Conservation (phyloP, 2,329 filamentous ascomycete species). For the Cercospora sp. region DNA sequence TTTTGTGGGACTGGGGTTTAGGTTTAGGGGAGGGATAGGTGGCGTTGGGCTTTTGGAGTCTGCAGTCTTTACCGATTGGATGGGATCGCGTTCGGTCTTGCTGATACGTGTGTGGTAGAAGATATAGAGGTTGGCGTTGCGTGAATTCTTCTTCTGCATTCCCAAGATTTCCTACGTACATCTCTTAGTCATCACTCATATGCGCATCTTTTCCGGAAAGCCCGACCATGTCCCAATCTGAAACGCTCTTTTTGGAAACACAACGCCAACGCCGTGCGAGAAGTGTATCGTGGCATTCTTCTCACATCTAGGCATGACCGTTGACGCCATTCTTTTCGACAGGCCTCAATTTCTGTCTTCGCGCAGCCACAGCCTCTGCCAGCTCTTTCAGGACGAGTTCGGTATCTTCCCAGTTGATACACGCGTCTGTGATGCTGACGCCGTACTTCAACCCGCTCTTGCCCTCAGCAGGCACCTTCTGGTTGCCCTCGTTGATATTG, state of each 20-base stretch:
- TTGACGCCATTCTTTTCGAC: conserved; percentile 35
- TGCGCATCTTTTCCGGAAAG: not conserved
- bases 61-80: no score
- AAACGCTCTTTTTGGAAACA: not conserved
- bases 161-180: not conserved
- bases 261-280: not conserved
- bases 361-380: conserved; percentile 75
- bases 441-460: conserved; percentile 85
- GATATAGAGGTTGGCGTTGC: not conserved
- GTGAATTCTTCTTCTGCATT: not conserved
- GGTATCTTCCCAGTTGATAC: conserved; percentile 92
- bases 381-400: conserved; percentile 74
- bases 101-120: not conserved
- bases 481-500: conserved; percentile 89
- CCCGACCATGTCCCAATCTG: not conserved
- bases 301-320: conserved; percentile 23
- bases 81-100: not conserved
- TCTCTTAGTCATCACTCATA: not conserved
- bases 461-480: conserved; percentile 88
- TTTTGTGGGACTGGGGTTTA: not conserved
- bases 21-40: not conserved
- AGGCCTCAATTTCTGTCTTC: conserved; percentile 56
- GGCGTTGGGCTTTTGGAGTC: no score
- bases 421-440: conserved; percentile 95
- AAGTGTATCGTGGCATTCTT: not conserved